Conservation (phyloP, 169 alveolate species). For the Perkinsus olseni region DNA sequence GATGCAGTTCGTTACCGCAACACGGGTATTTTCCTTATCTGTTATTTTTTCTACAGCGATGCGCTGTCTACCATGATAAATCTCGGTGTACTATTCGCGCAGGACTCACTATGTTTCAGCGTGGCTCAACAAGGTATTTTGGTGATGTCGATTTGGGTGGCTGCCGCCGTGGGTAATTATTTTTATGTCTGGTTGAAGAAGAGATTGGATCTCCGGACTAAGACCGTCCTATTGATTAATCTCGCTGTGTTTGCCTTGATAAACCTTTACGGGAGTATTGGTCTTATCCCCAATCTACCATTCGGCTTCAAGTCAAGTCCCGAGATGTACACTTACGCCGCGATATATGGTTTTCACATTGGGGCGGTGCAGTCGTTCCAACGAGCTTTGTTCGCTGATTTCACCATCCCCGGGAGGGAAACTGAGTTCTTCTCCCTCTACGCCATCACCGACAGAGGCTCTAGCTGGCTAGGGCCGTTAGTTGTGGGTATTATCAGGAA, state of each 20-base stretch:
- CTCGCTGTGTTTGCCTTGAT: not conserved
- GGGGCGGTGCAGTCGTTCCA: not conserved
- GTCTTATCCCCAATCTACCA: not conserved
- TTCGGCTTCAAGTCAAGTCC: not conserved
- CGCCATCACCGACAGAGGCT: not conserved
- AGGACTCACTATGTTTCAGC: not conserved
- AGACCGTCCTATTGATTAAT: not conserved
- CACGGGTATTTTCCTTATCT: not conserved
- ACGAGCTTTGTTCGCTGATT: not conserved
- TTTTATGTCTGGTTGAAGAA: not conserved
- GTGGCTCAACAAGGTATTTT: not conserved
- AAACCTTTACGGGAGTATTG: not conserved
- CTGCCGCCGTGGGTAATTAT: not conserved
- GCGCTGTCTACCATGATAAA: not conserved
- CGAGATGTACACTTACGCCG: not conserved
- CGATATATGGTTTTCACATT: not conserved
- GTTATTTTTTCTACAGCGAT: not conserved
- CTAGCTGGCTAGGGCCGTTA: not conserved
- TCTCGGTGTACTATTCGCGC: not conserved
- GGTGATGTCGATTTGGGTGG: not conserved
- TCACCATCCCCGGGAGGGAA: not conserved
- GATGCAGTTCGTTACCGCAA: not conserved
- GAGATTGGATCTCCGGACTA: not conserved
- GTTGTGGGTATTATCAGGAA: not conserved
- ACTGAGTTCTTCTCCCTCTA: not conserved